Evolutionary conservation across 352 stramenopile species (phyloP).

Genomic region (Globisporangium paddicum): DNA sequence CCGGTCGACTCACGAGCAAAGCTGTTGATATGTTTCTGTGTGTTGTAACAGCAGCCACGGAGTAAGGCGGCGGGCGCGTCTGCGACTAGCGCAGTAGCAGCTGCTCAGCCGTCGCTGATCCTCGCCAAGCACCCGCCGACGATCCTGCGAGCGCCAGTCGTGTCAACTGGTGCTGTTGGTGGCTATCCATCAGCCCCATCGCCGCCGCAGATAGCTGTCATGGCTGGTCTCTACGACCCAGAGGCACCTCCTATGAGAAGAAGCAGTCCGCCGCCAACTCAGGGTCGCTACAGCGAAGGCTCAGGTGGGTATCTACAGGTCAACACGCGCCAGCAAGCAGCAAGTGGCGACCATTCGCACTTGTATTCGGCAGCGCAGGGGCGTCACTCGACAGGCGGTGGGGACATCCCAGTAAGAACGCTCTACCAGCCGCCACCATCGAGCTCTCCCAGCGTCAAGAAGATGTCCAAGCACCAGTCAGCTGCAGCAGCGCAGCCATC

Average conservation of each 20-base stretch:
- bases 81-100: background rate
- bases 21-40: background rate
- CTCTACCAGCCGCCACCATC: constrained; percentile 14
- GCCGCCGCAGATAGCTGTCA: background rate
- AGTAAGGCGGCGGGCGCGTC: constrained; percentile 18
- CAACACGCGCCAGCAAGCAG: constrained; percentile 8
- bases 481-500: background rate
- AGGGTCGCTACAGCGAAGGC: constrained; percentile 12
- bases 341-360: background rate
- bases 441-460: constrained; percentile 14
- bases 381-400: constrained; percentile 5
- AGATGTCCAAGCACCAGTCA: constrained; percentile 1
- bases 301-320: constrained; percentile 12
- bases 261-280: constrained; percentile 4
- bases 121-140: constrained; percentile 43
- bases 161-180: background rate
- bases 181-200: background rate
- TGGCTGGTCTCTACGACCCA: constrained; percentile 8
- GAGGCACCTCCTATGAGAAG: constrained; percentile 4
- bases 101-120: constrained; percentile 13
- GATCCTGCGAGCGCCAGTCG: constrained; percentile 18
- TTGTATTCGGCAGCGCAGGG: background rate
- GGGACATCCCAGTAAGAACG: constrained; percentile 6
- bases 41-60: constrained; percentile 18
- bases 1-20: background rate